A percentile compares a stretch with the other conserved stretches of the same genome.
These are phyloP conservation scores for Haplographium delicatum DNA, from an alignment of 495 filamentous ascomycete species.

Conservation along the genomic window DNA sequence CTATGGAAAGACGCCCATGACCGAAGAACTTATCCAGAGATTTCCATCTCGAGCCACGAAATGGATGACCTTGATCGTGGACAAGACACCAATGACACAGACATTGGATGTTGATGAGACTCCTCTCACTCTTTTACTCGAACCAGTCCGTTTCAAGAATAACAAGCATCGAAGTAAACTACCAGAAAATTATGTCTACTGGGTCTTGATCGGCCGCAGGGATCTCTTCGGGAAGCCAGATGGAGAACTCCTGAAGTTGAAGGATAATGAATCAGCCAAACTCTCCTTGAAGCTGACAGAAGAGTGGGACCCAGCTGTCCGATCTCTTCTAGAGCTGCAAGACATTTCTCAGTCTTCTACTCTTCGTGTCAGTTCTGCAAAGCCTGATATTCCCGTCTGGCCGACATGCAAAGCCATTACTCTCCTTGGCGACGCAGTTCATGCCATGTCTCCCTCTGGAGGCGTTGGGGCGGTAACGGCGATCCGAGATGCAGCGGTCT, in stretches of 20 bases:
- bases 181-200: conserved; percentile 31
- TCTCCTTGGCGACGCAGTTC: conserved; percentile 28
- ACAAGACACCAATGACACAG: conserved; percentile 9
- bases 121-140: conserved; percentile 11
- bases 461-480: conserved; percentile 28
- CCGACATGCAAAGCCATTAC: conserved; percentile 18
- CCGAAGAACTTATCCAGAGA: conserved; percentile 20
- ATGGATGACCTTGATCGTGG: conserved; percentile 26
- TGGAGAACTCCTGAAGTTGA: neutral
- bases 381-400: conserved; percentile 13
- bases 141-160: conserved; percentile 12
- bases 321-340: conserved; percentile 22
- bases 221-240: neutral
- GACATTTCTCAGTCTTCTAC: conserved; percentile 18
- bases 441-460: conserved; percentile 26
- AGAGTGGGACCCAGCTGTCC: conserved; percentile 18
- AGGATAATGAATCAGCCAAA: neutral
- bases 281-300: conserved; percentile 16
- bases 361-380: conserved; percentile 17
- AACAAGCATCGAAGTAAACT: conserved; percentile 14
- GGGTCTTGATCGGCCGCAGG: conserved; percentile 22
- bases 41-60: conserved; percentile 15
- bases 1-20: conserved; percentile 29
- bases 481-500: conserved; percentile 19
- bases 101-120: conserved; percentile 7